Evolutionary conservation across 805 yeast species (phyloP).

Genomic region (Candida maesae): DNA sequence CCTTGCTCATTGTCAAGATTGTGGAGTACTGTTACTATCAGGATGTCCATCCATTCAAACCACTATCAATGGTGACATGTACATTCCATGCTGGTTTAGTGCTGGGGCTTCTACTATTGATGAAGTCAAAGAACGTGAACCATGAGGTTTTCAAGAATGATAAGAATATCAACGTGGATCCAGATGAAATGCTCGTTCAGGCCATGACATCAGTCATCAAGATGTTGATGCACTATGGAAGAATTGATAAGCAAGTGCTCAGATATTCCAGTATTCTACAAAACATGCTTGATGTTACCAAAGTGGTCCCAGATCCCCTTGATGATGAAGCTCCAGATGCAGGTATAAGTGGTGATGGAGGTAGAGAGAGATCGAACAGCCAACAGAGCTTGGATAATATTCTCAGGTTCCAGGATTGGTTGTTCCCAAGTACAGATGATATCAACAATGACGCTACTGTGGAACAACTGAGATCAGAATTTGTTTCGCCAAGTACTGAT

Average conservation of each 20-base stretch:
- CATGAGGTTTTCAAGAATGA: constrained; percentile 18
- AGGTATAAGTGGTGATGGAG: too few species aligned
- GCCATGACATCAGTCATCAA: constrained; percentile 22
- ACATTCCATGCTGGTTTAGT: constrained; percentile 36
- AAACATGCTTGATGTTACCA: constrained; percentile 19
- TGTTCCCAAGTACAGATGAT: constrained; percentile 19
- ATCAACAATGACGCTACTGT: background rate
- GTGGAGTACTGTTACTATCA: constrained; percentile 26
- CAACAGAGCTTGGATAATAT: constrained; percentile 23
- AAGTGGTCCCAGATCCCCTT: too few species aligned
- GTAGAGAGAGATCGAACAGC: too few species aligned
- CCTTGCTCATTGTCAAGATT: constrained; percentile 33
- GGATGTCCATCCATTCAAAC: constrained; percentile 35
- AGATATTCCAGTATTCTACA: constrained; percentile 17
- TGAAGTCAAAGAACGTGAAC: constrained; percentile 17
- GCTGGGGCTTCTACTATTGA: constrained; percentile 31
- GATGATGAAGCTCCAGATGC: too few species aligned
- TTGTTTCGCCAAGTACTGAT: constrained; percentile 6
- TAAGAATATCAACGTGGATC: constrained; percentile 14
- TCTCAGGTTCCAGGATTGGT: constrained; percentile 26
- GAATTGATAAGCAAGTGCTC: constrained; percentile 19
- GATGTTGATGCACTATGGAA: constrained; percentile 19
- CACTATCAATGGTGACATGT: constrained; percentile 33
- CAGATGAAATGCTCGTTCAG: constrained; percentile 15
- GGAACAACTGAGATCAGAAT: background rate